Conservation (phyloP, 148 eudicot genomes). For the Diospyros lotus region DNA sequence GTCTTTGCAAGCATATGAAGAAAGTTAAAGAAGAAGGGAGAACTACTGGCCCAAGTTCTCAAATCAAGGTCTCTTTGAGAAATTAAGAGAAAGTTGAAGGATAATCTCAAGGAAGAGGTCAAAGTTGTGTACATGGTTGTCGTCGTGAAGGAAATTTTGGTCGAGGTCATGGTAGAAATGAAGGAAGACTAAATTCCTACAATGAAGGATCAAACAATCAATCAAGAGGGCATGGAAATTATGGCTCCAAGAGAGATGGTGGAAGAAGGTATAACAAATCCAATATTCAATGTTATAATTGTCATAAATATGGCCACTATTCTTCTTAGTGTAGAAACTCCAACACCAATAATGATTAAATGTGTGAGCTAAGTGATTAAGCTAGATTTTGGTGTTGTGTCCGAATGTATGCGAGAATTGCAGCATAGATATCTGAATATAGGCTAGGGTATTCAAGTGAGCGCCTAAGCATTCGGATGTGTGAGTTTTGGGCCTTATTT, state of each 20-base stretch:
- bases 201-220: background rate
- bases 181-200: background rate
- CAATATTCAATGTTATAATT: conserved; percentile 7
- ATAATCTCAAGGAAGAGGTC: background rate
- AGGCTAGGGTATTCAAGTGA: no score
- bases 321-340: background rate
- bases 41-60: background rate
- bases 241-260: background rate
- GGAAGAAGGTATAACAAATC: conserved; percentile 9
- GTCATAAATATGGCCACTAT: conserved; percentile 6
- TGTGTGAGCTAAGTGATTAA: no score
- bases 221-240: background rate
- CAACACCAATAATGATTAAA: background rate
- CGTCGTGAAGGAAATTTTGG: background rate
- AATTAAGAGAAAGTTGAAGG: background rate
- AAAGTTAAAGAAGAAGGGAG: background rate
- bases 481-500: no score
- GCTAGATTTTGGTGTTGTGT: no score
- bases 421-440: no score
- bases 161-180: background rate
- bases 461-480: no score
- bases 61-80: background rate
- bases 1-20: background rate
- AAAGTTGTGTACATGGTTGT: background rate
- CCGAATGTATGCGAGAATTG: no score